phyloP scores from a whole-genome alignment of 495 filamentous ascomycete genomes.

The Diplogelasinospora grovesii region DNA sequence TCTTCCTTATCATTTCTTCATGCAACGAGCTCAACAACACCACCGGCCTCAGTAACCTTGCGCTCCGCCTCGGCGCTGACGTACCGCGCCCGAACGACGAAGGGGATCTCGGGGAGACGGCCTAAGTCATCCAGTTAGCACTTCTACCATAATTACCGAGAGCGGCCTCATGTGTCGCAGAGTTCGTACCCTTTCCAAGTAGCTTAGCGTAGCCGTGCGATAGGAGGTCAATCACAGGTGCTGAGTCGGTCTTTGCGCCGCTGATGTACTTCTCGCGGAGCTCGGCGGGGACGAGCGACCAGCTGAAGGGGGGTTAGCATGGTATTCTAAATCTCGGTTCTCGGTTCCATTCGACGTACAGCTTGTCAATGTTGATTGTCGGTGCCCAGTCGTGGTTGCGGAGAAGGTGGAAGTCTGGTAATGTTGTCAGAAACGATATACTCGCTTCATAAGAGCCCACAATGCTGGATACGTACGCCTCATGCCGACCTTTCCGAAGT shows the following conservation, averaged over 20 bases:
- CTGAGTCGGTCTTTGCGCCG: constrained; percentile 26
- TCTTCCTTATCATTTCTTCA: constrained; percentile 24
- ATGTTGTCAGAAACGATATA: neutral
- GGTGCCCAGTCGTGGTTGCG: constrained; percentile 31
- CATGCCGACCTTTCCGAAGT: constrained; percentile 35
- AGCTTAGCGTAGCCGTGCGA: constrained; percentile 32
- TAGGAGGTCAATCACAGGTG: constrained; percentile 30
- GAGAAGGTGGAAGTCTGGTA: constrained; percentile 28
- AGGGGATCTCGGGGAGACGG: constrained; percentile 28
- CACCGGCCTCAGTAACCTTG: constrained; percentile 30
- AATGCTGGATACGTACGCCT: too few species aligned
- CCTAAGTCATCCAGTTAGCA: constrained; percentile 17
- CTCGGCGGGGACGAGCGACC: constrained; percentile 30
- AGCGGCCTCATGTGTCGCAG: neutral
- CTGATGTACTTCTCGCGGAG: constrained; percentile 28
- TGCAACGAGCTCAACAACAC: constrained; percentile 30
- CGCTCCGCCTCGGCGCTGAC: constrained; percentile 31
- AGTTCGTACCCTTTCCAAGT: constrained; percentile 29
- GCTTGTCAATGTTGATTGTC: constrained; percentile 33
- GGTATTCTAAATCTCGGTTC: neutral
- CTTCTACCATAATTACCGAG: too few species aligned
- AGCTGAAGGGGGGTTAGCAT: constrained; percentile 6
- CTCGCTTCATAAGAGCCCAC: constrained; percentile 12
- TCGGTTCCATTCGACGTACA: constrained; percentile 13
- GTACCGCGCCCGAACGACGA: constrained; percentile 29